phyloP scores from a whole-genome alignment of 768 basidiomycete genomes.

The Pholiota conissans region DNA sequence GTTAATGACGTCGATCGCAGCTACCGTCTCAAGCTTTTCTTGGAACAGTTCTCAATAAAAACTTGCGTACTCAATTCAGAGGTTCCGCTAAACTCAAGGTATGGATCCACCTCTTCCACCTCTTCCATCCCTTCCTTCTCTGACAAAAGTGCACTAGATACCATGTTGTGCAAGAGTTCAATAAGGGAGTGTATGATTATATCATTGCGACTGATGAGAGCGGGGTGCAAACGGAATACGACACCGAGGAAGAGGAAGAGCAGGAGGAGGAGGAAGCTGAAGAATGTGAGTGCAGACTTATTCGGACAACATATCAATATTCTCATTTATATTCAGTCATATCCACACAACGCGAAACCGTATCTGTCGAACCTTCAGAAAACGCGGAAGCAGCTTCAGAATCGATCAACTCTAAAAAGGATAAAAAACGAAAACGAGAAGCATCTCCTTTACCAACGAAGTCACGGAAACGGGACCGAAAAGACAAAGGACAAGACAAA shows the following conservation, averaged over 20 bases:
- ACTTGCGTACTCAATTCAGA: conserved; percentile 96
- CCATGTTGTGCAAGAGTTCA: conserved; percentile 98
- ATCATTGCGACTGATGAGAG: conserved; percentile 97
- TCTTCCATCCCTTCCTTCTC: no score
- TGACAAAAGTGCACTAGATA: conserved; percentile 50
- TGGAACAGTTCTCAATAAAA: conserved; percentile 97
- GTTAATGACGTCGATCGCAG: conserved; percentile 95
- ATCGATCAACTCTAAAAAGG: conserved; percentile 16
- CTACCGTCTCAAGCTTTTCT: conserved; percentile 95
- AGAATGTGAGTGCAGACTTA: conserved; percentile 26
- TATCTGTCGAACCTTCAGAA: conserved; percentile 4
- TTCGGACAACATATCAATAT: neutral
- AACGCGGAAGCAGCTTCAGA: conserved; percentile 16
- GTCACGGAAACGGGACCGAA: conserved; percentile 49
- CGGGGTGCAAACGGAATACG: conserved; percentile 50
- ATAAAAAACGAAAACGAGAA: conserved; percentile 61
- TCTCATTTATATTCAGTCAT: conserved; percentile 38
- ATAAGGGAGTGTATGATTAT: conserved; percentile 97
- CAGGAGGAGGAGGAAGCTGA: conserved; percentile 35
- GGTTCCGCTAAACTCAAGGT: conserved; percentile 92
- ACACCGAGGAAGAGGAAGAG: conserved; percentile 36
- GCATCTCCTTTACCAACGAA: conserved; percentile 36
- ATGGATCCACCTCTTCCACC: no score
- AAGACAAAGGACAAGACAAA: conserved; percentile 56
- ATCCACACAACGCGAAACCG: conserved; percentile 50